phyloP scores from a whole-genome alignment of 2,329 filamentous ascomycete species.

The Fusarium brachygibbosum region DNA sequence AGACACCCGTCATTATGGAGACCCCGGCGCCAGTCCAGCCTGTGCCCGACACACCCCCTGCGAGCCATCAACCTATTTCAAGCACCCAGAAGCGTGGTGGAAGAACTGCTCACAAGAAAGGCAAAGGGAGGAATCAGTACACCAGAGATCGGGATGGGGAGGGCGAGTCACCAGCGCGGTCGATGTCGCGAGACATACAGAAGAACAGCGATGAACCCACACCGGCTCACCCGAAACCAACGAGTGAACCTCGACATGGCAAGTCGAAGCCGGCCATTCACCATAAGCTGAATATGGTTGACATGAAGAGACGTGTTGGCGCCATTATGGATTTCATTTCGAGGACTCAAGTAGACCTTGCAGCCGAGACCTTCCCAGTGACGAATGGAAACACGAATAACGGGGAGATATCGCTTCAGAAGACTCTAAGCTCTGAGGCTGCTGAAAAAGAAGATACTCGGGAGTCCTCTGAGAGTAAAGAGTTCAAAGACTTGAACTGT shows the following conservation, averaged over 20 bases:
- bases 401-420: constrained; percentile 58
- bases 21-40: constrained; percentile 50
- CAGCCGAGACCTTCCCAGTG: constrained; percentile 69
- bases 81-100: constrained; percentile 70
- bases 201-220: constrained; percentile 55
- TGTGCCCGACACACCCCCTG: constrained; percentile 58
- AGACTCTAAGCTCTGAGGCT: constrained; percentile 50
- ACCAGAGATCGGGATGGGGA: constrained; percentile 78
- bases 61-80: constrained; percentile 61
- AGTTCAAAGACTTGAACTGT: constrained; percentile 82
- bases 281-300: constrained; percentile 84
- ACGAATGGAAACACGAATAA: constrained; percentile 56
- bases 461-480: constrained; percentile 54
- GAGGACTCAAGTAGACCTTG: constrained; percentile 88
- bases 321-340: constrained; percentile 92
- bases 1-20: constrained; percentile 49
- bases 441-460: constrained; percentile 46
- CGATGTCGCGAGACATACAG: constrained; percentile 65
- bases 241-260: constrained; percentile 66
- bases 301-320: constrained; percentile 87
- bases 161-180: constrained; percentile 69
- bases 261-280: constrained; percentile 66
- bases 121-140: constrained; percentile 84
- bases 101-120: constrained; percentile 74
- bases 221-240: constrained; percentile 53